Percentiles rank a stretch among this genome's conserved stretches.
Evolutionary conservation across 768 basidiomycete genomes (phyloP).

Genomic region (Tylopilus vinaceipallidus): DNA sequence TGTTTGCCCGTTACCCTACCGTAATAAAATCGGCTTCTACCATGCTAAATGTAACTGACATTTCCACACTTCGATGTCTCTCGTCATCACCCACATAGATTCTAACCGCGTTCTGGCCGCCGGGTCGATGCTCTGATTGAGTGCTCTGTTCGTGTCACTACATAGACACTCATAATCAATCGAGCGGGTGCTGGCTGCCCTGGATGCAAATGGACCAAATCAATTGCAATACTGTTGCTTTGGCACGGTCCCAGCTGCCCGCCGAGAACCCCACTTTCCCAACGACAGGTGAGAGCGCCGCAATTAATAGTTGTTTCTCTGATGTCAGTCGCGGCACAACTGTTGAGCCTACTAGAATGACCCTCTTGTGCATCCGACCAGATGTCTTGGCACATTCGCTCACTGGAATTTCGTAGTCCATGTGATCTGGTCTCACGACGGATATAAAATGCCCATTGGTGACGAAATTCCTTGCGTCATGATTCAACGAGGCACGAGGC

Average conservation of each 20-base stretch:
- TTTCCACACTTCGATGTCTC: neutral
- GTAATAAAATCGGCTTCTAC: too few species aligned
- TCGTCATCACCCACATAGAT: neutral
- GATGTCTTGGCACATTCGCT: neutral
- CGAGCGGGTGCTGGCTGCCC: too few species aligned
- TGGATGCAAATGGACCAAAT: neutral
- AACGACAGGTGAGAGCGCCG: neutral
- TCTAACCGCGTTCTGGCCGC: neutral
- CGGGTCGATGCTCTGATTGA: neutral
- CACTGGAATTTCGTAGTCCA: too few species aligned
- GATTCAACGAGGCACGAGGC: neutral
- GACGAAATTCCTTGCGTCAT: slow-evolving; percentile 27
- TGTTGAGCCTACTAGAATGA: neutral
- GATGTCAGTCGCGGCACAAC: neutral
- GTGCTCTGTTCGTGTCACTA: neutral
- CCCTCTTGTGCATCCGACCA: neutral
- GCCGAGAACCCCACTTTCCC: slow-evolving; percentile 3
- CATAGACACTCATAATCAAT: neutral
- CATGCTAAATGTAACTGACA: too few species aligned
- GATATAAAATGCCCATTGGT: neutral
- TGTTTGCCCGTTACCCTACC: neutral
- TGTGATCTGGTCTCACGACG: neutral
- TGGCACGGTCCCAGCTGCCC: neutral
- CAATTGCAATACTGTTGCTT: neutral
- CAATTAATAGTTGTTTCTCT: neutral